Base-by-base conservation (phyloP, 1,139 yeast species). In the Hyphopichia buzzinii region DNA sequence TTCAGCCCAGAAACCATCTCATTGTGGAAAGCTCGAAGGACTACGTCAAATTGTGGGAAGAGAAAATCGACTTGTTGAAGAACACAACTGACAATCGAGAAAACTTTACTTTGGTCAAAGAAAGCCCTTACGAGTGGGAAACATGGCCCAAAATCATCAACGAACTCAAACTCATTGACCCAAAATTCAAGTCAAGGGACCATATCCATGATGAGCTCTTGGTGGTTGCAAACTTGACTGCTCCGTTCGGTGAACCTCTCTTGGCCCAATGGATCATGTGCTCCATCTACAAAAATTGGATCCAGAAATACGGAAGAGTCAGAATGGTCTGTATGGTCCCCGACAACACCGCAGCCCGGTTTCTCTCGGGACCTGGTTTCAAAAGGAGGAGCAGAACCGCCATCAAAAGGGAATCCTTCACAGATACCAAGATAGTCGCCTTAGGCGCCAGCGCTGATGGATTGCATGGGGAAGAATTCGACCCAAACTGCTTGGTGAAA, bases 211-310 rank as follows among this genome's bases (percentile, higher is more conserved):
- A 79, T 36, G 75, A 79, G 35, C 59, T 90, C 12, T 58, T 90
- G 27, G 64, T 85, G 22, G 65, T 80, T 2, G 95, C 82, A 1
- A 84, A 85, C 52, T 65, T 85, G 33, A 67, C 86, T 0, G 68
- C 73, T 11, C 50, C 50, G 26, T 58, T 65, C 19, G 88, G 88
- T 5, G 95, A 85, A 54, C 77, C 83, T 32, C 67, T 86, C 17
- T 58, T 84, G 26, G 83, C 86, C 33, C 96, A 88, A 60, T 85
- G 90, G 80, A 57, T 85, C 23, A 73, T 73, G 48, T 85, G 95
- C 55, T 65, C 83, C 30, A 79, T 77, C 1, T 74, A 82, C 53
- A 69, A 74, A 34, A 85, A 84, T 50, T 87, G 96, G 96, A 56
- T 86, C 12, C 84, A 81, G 47, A 67, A 69, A 44, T 84, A 74